Conservation (phyloP, 176 grass and related monocot genomes). For the Eleusine indica region DNA sequence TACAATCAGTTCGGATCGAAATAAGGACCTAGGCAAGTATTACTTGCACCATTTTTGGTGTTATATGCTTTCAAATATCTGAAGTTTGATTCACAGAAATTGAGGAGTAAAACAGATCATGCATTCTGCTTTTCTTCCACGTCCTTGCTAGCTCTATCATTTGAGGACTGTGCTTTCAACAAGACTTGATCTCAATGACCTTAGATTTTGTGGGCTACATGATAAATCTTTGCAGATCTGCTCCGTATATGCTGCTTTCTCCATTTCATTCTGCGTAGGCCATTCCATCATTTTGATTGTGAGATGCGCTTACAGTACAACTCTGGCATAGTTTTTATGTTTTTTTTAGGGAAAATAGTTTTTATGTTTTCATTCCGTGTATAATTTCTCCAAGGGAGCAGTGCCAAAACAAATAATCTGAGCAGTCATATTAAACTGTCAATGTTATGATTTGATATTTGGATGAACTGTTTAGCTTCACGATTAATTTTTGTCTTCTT, state of each 20-base stretch:
- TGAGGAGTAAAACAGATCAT: not conserved
- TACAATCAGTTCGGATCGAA: not conserved
- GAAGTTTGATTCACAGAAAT: too few species aligned
- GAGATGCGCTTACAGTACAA: not conserved
- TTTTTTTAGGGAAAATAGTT: not conserved
- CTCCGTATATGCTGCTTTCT: conserved; percentile 2
- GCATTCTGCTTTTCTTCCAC: not conserved
- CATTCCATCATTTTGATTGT: not conserved
- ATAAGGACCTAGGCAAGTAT: not conserved
- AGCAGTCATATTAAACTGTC: not conserved
- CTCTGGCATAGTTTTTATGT: not conserved
- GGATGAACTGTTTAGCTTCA: not conserved
- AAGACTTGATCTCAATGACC: not conserved
- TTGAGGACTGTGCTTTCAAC: not conserved
- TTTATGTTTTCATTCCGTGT: not conserved
- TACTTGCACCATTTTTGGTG: too few species aligned
- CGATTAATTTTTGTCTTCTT: not conserved
- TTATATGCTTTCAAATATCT: not conserved
- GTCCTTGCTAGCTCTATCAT: not conserved
- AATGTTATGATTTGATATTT: not conserved
- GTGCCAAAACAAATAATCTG: not conserved
- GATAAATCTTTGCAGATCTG: not conserved
- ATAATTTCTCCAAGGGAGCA: not conserved
- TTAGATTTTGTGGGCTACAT: not conserved
- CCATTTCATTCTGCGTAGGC: not conserved